phyloP scores from a whole-genome alignment of 768 basidiomycete species.

The Tephrocybe sp. region DNA sequence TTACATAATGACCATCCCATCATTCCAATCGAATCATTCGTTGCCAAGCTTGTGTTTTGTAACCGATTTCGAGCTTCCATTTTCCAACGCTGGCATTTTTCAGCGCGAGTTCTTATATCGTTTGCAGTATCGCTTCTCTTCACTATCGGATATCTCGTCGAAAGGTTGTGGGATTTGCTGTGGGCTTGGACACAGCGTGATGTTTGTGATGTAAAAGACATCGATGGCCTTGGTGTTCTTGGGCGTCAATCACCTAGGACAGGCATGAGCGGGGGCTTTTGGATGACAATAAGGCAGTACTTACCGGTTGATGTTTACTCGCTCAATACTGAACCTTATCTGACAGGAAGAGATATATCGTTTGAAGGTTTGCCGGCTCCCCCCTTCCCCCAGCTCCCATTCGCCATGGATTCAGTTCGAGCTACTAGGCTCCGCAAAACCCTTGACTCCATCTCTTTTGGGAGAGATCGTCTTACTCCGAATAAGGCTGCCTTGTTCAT shows the following conservation, averaged over 20 bases:
- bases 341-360: background rate
- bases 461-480: conserved; percentile 7
- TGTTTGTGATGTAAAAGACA: background rate
- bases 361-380: background rate
- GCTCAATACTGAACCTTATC: background rate
- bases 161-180: too few relatives aligned
- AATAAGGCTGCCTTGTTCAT: conserved; percentile 33
- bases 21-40: too few relatives aligned
- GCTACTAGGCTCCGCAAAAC: conserved; percentile 15
- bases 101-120: too few relatives aligned
- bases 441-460: conserved; percentile 15
- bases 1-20: too few relatives aligned
- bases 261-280: background rate
- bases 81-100: too few relatives aligned
- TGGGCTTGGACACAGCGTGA: too few relatives aligned
- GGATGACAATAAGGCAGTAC: background rate
- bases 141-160: too few relatives aligned
- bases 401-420: conserved; percentile 12
- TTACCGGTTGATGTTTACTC: background rate
- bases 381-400: background rate
- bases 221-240: background rate
- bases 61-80: too few relatives aligned
- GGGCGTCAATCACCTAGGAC: background rate
- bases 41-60: too few relatives aligned
- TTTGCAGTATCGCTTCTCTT: too few relatives aligned